phyloP scores from a whole-genome alignment of 2,329 filamentous ascomycete genomes.

The Dactylella cylindrospora region DNA sequence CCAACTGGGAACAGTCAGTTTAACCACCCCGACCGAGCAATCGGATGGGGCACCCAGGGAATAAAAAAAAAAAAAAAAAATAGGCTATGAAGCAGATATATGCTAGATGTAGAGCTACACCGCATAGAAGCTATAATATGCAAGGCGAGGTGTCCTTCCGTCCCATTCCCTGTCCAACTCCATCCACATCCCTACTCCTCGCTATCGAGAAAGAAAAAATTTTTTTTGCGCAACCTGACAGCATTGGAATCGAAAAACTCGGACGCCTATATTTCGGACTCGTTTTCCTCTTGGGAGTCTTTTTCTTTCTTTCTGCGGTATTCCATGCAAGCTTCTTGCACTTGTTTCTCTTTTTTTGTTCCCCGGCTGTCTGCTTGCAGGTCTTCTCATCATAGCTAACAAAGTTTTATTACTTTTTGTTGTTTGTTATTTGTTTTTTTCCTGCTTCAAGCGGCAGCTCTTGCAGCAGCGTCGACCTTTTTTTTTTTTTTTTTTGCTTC shows the following conservation, averaged over 20 bases:
- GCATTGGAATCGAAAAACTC: neutral
- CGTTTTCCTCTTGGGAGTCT: neutral
- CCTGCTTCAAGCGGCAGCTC: neutral
- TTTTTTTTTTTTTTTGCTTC: neutral
- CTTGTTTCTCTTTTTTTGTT: neutral
- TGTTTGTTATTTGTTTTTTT: too few species aligned
- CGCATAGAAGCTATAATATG: too few species aligned
- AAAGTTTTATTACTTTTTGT: too few species aligned
- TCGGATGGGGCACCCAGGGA: too few species aligned
- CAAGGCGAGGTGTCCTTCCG: neutral
- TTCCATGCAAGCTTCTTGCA: conserved; percentile 6
- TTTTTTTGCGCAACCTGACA: conserved; percentile 1
- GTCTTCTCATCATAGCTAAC: neutral
- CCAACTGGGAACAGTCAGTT: too few species aligned
- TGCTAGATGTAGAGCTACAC: too few species aligned
- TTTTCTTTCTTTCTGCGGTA: conserved; percentile 9
- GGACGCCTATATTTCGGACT: neutral
- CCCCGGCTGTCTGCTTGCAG: neutral
- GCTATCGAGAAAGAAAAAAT: conserved; percentile 1
- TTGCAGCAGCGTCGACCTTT: neutral
- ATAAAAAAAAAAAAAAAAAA: too few species aligned
- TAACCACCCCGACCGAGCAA: too few species aligned
- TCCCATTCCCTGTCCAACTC: neutral
- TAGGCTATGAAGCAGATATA: too few species aligned
- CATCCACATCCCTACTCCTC: neutral